Conservation (phyloP, 1,284 basidiomycete species). For the Leccinum griseonigrum region DNA sequence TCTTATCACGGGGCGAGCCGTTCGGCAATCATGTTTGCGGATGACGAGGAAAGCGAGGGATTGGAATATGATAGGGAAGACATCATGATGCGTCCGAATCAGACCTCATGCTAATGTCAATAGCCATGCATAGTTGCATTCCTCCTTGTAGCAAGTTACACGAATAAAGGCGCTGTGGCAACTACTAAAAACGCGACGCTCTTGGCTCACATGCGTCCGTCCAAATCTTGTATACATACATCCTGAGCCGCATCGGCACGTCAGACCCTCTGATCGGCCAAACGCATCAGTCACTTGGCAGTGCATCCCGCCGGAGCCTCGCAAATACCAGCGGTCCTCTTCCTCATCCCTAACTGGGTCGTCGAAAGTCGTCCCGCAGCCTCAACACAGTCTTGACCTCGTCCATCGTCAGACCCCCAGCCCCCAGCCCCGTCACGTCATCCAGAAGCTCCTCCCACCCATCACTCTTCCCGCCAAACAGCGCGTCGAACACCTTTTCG, state of each 20-base stretch:
- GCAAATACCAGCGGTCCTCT: background rate
- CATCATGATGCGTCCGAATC: background rate
- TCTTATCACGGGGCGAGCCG: background rate
- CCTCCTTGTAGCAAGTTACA: background rate
- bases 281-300: background rate
- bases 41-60: background rate
- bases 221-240: background rate
- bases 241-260: background rate
- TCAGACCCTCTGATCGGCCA: background rate
- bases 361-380: conserved; percentile 29
- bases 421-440: conserved; percentile 25
- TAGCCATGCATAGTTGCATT: too few species aligned
- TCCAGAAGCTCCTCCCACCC: conserved; percentile 31
- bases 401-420: conserved; percentile 22
- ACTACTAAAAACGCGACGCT: background rate
- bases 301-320: background rate
- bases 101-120: too few species aligned
- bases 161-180: background rate
- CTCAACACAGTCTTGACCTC: conserved; percentile 30
- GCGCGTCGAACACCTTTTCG: conserved; percentile 9
- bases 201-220: background rate
- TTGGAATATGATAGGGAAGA: background rate
- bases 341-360: background rate
- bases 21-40: background rate
- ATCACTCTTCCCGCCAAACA: conserved; percentile 19